A percentile compares a stretch with the other conserved stretches of the same genome.
Conservation (phyloP, 345 rosid species). For the Noccaea caerulescens region DNA sequence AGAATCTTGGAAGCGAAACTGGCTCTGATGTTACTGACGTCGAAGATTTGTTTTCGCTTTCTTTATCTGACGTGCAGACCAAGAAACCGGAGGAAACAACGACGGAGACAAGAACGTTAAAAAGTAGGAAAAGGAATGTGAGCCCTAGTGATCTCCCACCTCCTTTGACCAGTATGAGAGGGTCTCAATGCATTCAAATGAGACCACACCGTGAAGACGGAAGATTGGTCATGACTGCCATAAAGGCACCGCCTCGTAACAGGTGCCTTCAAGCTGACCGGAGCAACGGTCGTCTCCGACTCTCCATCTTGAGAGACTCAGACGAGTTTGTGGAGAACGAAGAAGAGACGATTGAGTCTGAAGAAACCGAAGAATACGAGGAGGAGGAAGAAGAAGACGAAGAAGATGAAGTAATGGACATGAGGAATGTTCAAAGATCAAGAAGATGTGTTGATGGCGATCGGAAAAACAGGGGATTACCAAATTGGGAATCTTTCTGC, state of each 20-base stretch:
- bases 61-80: conserved; percentile 36
- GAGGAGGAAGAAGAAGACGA: conserved; percentile 19
- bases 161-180: conserved; percentile 74
- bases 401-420: conserved; percentile 33
- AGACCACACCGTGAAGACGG: conserved; percentile 79
- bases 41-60: conserved; percentile 46
- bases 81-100: conserved; percentile 26
- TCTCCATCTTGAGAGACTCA: conserved; percentile 48
- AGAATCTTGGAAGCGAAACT: conserved; percentile 80
- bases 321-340: conserved; percentile 24
- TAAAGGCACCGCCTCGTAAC: conserved; percentile 43
- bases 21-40: conserved; percentile 60
- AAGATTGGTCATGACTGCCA: conserved; percentile 66
- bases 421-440: conserved; percentile 43
- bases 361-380: conserved; percentile 27
- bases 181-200: conserved; percentile 56
- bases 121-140: conserved; percentile 36
- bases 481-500: conserved; percentile 60
- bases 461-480: conserved; percentile 48
- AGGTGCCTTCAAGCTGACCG: conserved; percentile 63
- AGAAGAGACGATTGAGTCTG: conserved; percentile 33
- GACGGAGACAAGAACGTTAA: conserved; percentile 46
- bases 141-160: conserved; percentile 68
- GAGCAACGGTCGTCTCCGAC: conserved; percentile 80
- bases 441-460: conserved; percentile 58